phyloP scores from a whole-genome alignment of 257 asterid species.

The Ligustrum vulgare region DNA sequence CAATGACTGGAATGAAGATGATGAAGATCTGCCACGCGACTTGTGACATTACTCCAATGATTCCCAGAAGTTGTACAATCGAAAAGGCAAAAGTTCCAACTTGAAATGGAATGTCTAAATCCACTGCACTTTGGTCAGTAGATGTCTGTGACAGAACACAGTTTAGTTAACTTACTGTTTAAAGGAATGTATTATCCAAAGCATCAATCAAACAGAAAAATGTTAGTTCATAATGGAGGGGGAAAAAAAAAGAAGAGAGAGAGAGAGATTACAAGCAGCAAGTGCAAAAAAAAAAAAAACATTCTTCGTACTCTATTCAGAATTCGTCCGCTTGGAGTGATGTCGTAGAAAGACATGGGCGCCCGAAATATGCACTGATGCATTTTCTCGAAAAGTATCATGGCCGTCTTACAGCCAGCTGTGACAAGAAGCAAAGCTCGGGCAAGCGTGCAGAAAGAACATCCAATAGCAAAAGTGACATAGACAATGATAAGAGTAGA shows the following conservation, averaged over 20 bases:
- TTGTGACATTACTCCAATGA: constrained; percentile 79
- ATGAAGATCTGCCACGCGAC: constrained; percentile 86
- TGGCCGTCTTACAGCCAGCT: constrained; percentile 71
- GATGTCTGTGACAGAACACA: constrained; percentile 60
- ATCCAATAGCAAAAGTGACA: constrained; percentile 61
- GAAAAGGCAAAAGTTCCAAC: constrained; percentile 63
- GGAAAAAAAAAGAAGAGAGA: neutral
- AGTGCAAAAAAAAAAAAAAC: neutral
- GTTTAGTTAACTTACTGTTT: neutral
- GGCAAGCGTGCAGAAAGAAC: constrained; percentile 62
- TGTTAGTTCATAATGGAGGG: neutral
- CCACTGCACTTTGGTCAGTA: constrained; percentile 81
- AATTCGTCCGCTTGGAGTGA: constrained; percentile 92
- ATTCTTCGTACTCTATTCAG: constrained; percentile 64
- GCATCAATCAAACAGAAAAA: neutral
- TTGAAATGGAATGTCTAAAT: constrained; percentile 54
- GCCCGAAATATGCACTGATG: constrained; percentile 75
- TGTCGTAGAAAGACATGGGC: constrained; percentile 89
- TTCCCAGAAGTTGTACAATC: constrained; percentile 67
- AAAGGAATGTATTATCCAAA: neutral
- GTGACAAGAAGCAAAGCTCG: constrained; percentile 60
- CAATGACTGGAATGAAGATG: constrained; percentile 64
- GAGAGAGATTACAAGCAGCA: neutral
- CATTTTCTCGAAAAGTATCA: constrained; percentile 69
- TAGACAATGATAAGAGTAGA: constrained; percentile 73